Evolutionary conservation across 2,329 filamentous ascomycete genomes (phyloP).

Genomic region (Trichophyton equinum): DNA sequence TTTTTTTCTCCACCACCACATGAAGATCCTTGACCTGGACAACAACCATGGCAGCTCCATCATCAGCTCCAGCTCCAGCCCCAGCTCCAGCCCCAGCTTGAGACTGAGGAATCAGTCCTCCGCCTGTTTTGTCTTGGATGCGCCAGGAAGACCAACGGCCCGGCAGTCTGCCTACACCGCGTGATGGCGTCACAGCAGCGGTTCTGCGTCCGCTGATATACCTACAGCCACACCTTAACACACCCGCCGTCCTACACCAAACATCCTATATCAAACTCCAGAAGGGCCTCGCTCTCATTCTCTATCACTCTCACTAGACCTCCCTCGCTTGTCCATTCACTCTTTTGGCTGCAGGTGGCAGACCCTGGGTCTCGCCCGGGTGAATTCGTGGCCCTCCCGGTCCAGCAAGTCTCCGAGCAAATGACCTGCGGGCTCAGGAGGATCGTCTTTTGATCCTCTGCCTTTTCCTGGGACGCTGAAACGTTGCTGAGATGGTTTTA

Average conservation of each 20-base stretch:
- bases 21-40: neutral
- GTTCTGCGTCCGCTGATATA: neutral
- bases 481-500: neutral
- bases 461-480: neutral
- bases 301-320: neutral
- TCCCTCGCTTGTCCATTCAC: too few species aligned
- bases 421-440: neutral
- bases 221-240: neutral
- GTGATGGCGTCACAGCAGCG: neutral
- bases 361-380: neutral
- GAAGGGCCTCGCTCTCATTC: neutral
- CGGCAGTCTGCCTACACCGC: neutral
- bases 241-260: neutral
- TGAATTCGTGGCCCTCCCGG: neutral
- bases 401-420: neutral
- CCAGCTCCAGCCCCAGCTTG: neutral
- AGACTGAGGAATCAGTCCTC: neutral
- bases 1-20: neutral
- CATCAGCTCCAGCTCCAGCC: neutral
- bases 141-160: too few species aligned
- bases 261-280: neutral
- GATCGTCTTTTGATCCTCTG: conserved; percentile 1
- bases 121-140: neutral
- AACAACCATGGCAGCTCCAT: neutral
- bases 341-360: neutral